Conservation (phyloP, 805 yeast species). For the Wickerhamomyces alni region DNA sequence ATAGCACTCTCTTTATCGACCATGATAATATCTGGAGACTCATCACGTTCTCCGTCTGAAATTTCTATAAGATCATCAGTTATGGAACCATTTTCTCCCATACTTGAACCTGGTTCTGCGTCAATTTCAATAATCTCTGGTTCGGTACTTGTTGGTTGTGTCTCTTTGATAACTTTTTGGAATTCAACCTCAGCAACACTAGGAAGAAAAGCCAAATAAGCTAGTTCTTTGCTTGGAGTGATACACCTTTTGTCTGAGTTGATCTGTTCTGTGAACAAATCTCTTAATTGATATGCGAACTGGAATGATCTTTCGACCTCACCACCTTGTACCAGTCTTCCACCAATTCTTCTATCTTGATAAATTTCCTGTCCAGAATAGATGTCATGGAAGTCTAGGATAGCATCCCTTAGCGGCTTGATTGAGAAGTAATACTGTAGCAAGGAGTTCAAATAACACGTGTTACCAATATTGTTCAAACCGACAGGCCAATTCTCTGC, state of each 20-base stretch:
- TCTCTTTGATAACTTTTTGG: no score
- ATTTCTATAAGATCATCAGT: no score
- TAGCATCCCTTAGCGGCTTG: slow-evolving; percentile 66
- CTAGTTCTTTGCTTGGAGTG: slow-evolving; percentile 77
- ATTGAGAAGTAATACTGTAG: slow-evolving; percentile 87
- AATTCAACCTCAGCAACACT: slow-evolving; percentile 61
- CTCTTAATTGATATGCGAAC: slow-evolving; percentile 68
- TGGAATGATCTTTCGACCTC: slow-evolving; percentile 81
- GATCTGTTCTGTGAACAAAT: slow-evolving; percentile 65
- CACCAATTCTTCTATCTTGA: slow-evolving; percentile 71
- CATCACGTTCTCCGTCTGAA: no score
- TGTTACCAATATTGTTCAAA: slow-evolving; percentile 88
- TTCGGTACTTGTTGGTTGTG: background rate
- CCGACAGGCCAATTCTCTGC: slow-evolving; percentile 84
- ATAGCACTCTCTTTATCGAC: background rate
- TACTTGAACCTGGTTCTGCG: background rate
- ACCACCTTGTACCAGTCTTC: slow-evolving; percentile 68
- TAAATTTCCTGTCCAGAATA: slow-evolving; percentile 28
- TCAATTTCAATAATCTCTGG: slow-evolving; percentile 17
- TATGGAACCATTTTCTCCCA: no score
- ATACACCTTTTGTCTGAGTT: slow-evolving; percentile 57
- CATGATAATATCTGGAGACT: background rate
- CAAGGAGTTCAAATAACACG: slow-evolving; percentile 89
- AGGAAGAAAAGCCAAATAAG: slow-evolving; percentile 81
- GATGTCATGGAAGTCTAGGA: slow-evolving; percentile 46